A percentile compares a stretch with the other conserved stretches of the same genome.
Conservation (phyloP, 2,329 filamentous ascomycete genomes). For the Alternaria sp. region DNA sequence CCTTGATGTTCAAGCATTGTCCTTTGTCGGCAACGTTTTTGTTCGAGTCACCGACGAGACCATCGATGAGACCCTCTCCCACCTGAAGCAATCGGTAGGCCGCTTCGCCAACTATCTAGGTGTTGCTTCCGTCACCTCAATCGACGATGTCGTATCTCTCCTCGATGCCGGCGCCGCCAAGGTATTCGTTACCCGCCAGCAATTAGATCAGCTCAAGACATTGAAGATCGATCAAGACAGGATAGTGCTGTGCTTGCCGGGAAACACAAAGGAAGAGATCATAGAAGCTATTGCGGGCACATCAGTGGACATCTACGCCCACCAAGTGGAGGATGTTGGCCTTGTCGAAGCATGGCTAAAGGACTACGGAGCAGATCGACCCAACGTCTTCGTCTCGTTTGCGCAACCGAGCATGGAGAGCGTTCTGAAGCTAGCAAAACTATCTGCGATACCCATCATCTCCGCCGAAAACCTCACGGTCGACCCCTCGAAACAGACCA, state of each 20-base stretch:
- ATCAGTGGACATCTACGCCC: slow-evolving; percentile 54
- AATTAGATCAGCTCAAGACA: slow-evolving; percentile 64
- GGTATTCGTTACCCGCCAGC: slow-evolving; percentile 78
- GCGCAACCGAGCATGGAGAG: slow-evolving; percentile 48
- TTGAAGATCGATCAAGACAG: slow-evolving; percentile 62
- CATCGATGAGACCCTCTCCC: slow-evolving; percentile 56
- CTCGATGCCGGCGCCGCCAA: slow-evolving; percentile 85
- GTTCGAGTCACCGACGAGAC: slow-evolving; percentile 58
- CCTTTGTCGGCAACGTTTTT: slow-evolving; percentile 65
- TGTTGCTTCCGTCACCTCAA: slow-evolving; percentile 70
- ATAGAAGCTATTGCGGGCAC: slow-evolving; percentile 50
- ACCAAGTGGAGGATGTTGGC: slow-evolving; percentile 52
- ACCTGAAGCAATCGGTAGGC: slow-evolving; percentile 64
- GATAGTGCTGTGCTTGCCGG: slow-evolving; percentile 62
- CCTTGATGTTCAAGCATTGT: slow-evolving; percentile 58
- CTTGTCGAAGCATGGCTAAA: slow-evolving; percentile 55
- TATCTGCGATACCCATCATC: slow-evolving; percentile 71
- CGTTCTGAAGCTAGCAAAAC: slow-evolving; percentile 51
- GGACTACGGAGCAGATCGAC: slow-evolving; percentile 57
- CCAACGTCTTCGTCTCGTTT: slow-evolving; percentile 60
- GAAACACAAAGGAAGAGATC: slow-evolving; percentile 51
- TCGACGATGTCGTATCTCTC: slow-evolving; percentile 77
- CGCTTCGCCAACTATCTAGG: slow-evolving; percentile 74
- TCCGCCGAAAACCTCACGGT: slow-evolving; percentile 73
- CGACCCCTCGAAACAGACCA: slow-evolving; percentile 64